Percentiles rank a stretch among this genome's conserved stretches.
These are phyloP conservation scores for Francoa sonchifolia DNA, from an alignment of 441 rosid species.

Conservation along the genomic window DNA sequence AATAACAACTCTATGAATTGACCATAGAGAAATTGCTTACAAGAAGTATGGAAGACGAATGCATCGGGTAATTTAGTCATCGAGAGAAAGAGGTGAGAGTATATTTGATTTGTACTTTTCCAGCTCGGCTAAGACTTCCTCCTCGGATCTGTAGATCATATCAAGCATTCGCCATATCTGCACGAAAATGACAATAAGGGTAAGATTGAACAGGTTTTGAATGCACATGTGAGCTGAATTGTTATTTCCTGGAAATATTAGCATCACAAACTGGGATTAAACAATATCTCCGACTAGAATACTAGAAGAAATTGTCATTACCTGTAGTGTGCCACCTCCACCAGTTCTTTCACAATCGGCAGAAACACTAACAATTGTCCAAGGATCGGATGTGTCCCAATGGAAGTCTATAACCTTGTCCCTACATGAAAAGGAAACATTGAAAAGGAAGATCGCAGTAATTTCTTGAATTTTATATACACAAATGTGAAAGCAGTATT, in stretches of 20 bases:
- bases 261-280: too few relatives aligned
- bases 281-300: too few relatives aligned
- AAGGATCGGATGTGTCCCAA: conserved; percentile 83
- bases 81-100: conserved; percentile 30
- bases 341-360: conserved; percentile 94
- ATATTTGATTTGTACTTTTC: conserved; percentile 92
- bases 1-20: too few relatives aligned
- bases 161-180: conserved; percentile 99
- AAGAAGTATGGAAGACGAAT: too few relatives aligned
- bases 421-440: conserved; percentile 24
- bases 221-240: background rate
- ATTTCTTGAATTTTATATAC: background rate
- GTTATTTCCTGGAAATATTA: too few relatives aligned
- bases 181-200: conserved; percentile 1
- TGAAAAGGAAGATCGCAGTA: too few relatives aligned
- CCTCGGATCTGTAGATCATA: conserved; percentile 85
- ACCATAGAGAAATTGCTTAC: too few relatives aligned
- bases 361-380: conserved; percentile 95
- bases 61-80: too few relatives aligned
- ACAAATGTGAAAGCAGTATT: background rate
- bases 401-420: conserved; percentile 97
- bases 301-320: conserved; percentile 10
- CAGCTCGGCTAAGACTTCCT: conserved; percentile 81
- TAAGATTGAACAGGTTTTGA: background rate
- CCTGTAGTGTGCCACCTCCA: conserved; percentile 98